Percentiles rank a stretch among this genome's conserved stretches.
Conservation (phyloP, 768 basidiomycete species). For the Phanerochaete sordida region DNA sequence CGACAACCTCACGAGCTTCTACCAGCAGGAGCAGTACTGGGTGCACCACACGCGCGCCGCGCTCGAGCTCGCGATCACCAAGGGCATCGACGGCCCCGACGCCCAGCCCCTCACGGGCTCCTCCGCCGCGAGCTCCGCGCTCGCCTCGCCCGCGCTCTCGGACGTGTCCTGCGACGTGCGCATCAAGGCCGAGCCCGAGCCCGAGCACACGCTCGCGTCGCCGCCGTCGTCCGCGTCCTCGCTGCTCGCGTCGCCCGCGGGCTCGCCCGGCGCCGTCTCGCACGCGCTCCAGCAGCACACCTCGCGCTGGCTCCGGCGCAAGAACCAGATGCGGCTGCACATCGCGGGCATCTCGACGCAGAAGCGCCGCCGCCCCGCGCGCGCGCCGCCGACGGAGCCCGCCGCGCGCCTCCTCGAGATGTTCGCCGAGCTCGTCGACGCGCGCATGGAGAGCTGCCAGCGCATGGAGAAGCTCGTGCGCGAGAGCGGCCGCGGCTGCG, state of each 20-base stretch:
- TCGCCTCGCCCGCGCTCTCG: slow-evolving; percentile 6
- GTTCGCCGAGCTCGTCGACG: slow-evolving; percentile 71
- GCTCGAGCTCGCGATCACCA: slow-evolving; percentile 46
- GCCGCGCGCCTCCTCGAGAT: slow-evolving; percentile 56
- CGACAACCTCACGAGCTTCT: slow-evolving; percentile 62
- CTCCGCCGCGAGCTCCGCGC: slow-evolving; percentile 10
- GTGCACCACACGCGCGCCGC: slow-evolving; percentile 61
- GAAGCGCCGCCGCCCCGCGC: slow-evolving; percentile 24
- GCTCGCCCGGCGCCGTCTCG: slow-evolving; percentile 10
- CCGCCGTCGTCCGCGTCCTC: not conserved
- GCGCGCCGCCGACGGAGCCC: slow-evolving; percentile 30
- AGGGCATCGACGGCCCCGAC: slow-evolving; percentile 28
- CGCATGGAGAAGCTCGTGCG: slow-evolving; percentile 57
- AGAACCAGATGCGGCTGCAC: slow-evolving; percentile 54
- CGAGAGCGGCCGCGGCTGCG: slow-evolving; percentile 28
- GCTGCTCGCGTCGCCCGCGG: not conserved
- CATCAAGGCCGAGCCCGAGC: slow-evolving; percentile 32
- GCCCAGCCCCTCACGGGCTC: slow-evolving; percentile 14
- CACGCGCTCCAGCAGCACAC: slow-evolving; percentile 1
- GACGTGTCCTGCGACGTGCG: slow-evolving; percentile 11
- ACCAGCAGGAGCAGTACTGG: slow-evolving; percentile 71
- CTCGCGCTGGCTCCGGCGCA: slow-evolving; percentile 54
- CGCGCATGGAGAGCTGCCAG: slow-evolving; percentile 74
- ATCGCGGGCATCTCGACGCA: slow-evolving; percentile 38
- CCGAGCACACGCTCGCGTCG: slow-evolving; percentile 17